Conservation (phyloP, 495 filamentous ascomycete genomes). For the Paragyromitra xinjiangensis region DNA sequence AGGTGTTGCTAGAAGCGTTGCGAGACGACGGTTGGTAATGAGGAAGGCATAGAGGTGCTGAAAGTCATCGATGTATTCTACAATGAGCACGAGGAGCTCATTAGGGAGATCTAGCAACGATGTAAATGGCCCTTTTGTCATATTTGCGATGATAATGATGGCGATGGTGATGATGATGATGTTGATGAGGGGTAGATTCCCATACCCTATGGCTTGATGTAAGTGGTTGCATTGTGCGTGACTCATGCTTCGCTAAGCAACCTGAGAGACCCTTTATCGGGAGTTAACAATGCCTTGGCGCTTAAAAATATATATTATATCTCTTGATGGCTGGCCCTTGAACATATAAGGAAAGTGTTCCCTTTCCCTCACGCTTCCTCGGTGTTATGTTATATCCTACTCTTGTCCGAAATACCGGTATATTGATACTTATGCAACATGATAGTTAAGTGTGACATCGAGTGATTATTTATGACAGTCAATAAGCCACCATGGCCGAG, state of each 20-base stretch:
- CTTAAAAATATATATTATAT: not conserved
- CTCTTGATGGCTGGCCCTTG: not conserved
- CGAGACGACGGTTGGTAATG: constrained; percentile 16
- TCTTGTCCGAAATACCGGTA: not conserved
- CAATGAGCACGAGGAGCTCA: constrained; percentile 7
- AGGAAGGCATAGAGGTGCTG: constrained; percentile 6
- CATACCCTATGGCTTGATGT: not conserved
- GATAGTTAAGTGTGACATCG: not conserved
- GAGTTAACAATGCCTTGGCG: not conserved
- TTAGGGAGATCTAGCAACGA: constrained; percentile 12
- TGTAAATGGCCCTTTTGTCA: not conserved
- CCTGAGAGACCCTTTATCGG: too few relatives aligned
- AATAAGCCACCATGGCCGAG: constrained; percentile 58
- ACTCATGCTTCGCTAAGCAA: not conserved
- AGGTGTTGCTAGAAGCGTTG: not conserved
- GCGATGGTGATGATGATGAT: not conserved
- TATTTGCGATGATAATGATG: not conserved
- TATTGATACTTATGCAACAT: not conserved
- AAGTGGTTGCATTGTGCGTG: not conserved
- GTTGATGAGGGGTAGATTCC: not conserved
- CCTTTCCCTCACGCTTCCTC: too few relatives aligned
- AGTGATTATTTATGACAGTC: constrained; percentile 16
- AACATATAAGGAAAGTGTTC: not conserved
- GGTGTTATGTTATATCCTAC: not conserved
- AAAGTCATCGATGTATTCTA: not conserved